Evolutionary conservation across 116 monocot species (phyloP), one percentile per base, ranked within the genome.

Genomic region (Thalassia testudinum): DNA sequence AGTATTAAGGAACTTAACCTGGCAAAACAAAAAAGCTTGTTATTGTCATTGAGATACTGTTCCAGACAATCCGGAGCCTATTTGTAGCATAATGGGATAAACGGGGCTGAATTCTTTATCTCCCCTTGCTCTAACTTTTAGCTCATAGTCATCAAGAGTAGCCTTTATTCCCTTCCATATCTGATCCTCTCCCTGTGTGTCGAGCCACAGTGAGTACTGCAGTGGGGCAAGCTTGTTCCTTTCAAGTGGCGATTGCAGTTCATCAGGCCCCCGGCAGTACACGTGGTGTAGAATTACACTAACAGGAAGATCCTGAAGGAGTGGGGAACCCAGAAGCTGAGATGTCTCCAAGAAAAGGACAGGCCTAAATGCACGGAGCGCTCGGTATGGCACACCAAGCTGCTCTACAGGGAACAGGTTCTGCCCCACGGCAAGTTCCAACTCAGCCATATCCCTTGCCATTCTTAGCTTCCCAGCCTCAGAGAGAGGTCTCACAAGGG

Each of bases 401-500:
- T 97, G 97, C 68, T 88, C 97, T 12, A 88, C 85, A 44, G 89
- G 89, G 25, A 89, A 89, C 56, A 97, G 63, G 56, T 88, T 85
- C 61, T 89, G 97, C 24, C 92, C 83, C 29, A 97, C 77, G 7
- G 89, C 79, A 2, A 89, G 70, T 65, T 97, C 97, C 23, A 97
- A 72, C 63, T 97, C 97, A 8, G 97, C 97, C 89, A 97, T 89
- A 60, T 97, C 97, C 64, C 97, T 78, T 15, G 97, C 89, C 79
- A 97, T 66, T 63, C 95, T 75, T 45, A 97, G 75, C 71, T 88
- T 97, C 24, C 95, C 95, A 0, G 88, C 55, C 49, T 97, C 97
- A 1, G 97, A 97, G 1, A 97, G 79, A 57, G 97, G 97, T 66
- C 97, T 69, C 6, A 97, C 70, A 12, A 97, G 70, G 12, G 97